Evolutionary conservation across 169 alveolate genomes (phyloP).

Genomic region (Plasmodium gallinaceum): DNA sequence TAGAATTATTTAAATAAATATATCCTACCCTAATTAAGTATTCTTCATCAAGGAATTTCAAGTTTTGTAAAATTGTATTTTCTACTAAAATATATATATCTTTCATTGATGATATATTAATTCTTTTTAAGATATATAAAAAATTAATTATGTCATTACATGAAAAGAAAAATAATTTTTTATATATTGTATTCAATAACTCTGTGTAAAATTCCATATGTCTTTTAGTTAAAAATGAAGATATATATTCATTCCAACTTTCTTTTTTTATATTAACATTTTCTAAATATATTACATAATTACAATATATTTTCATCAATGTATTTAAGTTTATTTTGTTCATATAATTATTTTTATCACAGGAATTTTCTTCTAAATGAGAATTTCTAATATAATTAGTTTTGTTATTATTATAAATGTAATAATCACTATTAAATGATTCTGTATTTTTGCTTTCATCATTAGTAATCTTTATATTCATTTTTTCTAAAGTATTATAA

Average conservation of each 20-base stretch:
- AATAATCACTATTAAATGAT: background rate
- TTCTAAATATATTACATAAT: conserved; percentile 45
- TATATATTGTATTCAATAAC: conserved; percentile 36
- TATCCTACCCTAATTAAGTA: conserved; percentile 52
- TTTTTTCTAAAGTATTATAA: background rate
- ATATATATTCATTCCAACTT: conserved; percentile 36
- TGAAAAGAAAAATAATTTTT: conserved; percentile 51
- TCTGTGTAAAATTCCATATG: conserved; percentile 23
- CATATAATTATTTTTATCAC: background rate
- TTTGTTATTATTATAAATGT: background rate
- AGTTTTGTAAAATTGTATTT: conserved; percentile 27
- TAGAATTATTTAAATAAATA: conserved; percentile 46
- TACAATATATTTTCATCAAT: conserved; percentile 35
- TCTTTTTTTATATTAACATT: conserved; percentile 38
- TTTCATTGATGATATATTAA: conserved; percentile 19
- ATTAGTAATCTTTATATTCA: background rate
- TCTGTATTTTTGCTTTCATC: background rate
- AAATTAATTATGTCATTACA: conserved; percentile 62
- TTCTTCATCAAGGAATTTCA: conserved; percentile 40
- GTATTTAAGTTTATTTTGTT: background rate
- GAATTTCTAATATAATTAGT: background rate
- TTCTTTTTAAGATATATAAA: conserved; percentile 42
- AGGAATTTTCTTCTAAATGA: background rate
- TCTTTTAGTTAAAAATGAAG: conserved; percentile 22
- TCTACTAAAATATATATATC: conserved; percentile 38